Base-by-base conservation (phyloP, 257 asterid species). In the Orobanche coerulescens region DNA sequence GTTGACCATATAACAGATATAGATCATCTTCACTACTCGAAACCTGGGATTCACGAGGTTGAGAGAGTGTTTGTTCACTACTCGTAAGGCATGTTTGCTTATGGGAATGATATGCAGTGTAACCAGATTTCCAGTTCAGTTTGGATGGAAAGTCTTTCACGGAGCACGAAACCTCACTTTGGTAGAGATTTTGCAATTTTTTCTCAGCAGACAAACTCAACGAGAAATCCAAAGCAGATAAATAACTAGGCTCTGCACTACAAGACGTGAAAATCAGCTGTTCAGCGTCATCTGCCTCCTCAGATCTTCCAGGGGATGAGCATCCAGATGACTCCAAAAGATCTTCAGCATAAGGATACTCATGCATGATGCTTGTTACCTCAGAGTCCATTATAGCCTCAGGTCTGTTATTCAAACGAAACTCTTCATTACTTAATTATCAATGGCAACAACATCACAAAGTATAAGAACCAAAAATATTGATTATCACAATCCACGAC, bases 151-250 rank as follows among this genome's bases (percentile, higher is more conserved):
- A 31, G 57, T 65, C 62, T 36, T 76, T 76, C 44, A 40, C 46
- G 63, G 67, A 54, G 73, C 55, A 73, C 67, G 81, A 57, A 73
- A 43, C 52, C 57, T 52, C 86, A 76, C 46, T 60, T 60, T 36
- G 61, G 28, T 69, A 36, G 64, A 46, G 71, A 63, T 76, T 76
- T 73, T 64, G 77, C 56, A 53, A 58, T 53, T 48, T 55, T 73
- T 55, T 72, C 72, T 80, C 67, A 50, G 74, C 58, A 66, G 75
- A 67, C 43, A 72, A 56, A 73, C 75, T 79, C 68, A 51, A 69
- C 55, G 84, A 79, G 69, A 85, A 67, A 68, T 75, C 84, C 68
- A 92, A 75, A 71, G 88, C 88, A 67, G 91, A 83, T 53, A 89
- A 73, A 70, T 78, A 89, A 71, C 73, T 76, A 52, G 75, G 81